Conservation (phyloP, 1,284 basidiomycete genomes). For the Ustilago lituana region DNA sequence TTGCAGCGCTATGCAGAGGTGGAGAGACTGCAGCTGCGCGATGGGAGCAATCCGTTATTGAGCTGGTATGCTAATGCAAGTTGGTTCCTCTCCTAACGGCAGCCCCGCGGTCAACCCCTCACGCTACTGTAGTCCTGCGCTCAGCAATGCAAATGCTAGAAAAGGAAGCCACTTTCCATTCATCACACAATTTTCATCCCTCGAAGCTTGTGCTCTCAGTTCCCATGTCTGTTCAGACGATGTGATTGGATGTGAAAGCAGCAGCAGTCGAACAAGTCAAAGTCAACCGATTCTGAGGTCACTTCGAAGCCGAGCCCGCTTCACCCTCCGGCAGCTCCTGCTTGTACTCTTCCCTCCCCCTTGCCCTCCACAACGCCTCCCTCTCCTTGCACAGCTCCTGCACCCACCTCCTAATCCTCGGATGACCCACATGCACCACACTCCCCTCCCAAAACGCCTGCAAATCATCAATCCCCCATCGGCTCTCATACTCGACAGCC, state of each 20-base stretch:
- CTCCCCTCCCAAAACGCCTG: constrained; percentile 61
- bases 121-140: no score
- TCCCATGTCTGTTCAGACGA: no score
- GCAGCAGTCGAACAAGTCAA: no score
- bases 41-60: constrained; percentile 86
- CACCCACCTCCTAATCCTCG: constrained; percentile 51
- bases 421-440: constrained; percentile 45
- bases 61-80: constrained; percentile 90
- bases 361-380: constrained; percentile 42
- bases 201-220: no score
- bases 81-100: constrained; percentile 64
- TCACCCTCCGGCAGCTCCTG: constrained; percentile 9
- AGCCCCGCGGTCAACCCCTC: no score
- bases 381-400: constrained; percentile 46
- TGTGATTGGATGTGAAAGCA: no score
- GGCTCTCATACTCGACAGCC: constrained; percentile 70
- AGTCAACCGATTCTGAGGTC: background rate
- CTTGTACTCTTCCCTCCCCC: constrained; percentile 27
- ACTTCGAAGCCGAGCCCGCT: background rate
- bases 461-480: constrained; percentile 56
- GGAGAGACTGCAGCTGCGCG: constrained; percentile 74
- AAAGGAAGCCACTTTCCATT: background rate
- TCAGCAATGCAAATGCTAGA: background rate
- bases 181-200: no score
- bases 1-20: constrained; percentile 82